Evolutionary conservation across 768 basidiomycete genomes (phyloP).

Genomic region (Lentinula sp.): DNA sequence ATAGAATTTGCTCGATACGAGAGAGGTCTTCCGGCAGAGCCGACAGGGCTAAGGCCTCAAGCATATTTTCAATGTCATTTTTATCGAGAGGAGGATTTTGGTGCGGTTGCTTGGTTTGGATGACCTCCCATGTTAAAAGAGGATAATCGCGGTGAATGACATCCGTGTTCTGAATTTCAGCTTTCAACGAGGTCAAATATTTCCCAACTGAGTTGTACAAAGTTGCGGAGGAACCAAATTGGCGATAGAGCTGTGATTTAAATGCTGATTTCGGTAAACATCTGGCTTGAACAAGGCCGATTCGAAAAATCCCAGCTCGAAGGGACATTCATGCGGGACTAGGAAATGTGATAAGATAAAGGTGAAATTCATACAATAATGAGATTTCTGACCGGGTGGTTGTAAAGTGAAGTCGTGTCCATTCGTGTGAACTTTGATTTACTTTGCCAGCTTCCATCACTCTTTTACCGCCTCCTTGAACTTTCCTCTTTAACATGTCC

Average conservation of each 20-base stretch:
- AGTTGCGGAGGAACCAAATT: background rate
- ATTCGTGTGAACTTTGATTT: constrained; percentile 7
- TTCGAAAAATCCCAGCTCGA: constrained; percentile 35
- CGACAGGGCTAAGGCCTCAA: constrained; percentile 44
- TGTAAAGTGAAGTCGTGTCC: background rate
- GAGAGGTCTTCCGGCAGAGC: constrained; percentile 48
- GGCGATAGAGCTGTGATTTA: background rate
- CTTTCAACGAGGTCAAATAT: background rate
- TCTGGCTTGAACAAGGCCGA: constrained; percentile 20
- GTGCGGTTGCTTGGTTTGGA: background rate
- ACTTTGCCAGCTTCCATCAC: constrained; percentile 25
- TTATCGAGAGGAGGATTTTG: background rate
- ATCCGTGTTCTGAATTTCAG: background rate
- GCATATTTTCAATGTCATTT: constrained; percentile 18
- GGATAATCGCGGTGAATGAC: constrained; percentile 7
- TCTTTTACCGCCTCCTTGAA: constrained; percentile 11
- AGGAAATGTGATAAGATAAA: constrained; percentile 11
- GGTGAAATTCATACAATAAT: constrained; percentile 5
- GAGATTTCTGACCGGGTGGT: constrained; percentile 1
- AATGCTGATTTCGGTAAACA: background rate
- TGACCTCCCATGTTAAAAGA: background rate
- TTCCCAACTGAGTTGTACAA: background rate
- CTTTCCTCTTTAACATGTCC: constrained; percentile 54
- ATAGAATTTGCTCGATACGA: constrained; percentile 46
- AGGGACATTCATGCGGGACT: constrained; percentile 59